These are phyloP conservation scores for Heritiera fomes DNA, from an alignment of 345 rosid species.

Conservation along the genomic window DNA sequence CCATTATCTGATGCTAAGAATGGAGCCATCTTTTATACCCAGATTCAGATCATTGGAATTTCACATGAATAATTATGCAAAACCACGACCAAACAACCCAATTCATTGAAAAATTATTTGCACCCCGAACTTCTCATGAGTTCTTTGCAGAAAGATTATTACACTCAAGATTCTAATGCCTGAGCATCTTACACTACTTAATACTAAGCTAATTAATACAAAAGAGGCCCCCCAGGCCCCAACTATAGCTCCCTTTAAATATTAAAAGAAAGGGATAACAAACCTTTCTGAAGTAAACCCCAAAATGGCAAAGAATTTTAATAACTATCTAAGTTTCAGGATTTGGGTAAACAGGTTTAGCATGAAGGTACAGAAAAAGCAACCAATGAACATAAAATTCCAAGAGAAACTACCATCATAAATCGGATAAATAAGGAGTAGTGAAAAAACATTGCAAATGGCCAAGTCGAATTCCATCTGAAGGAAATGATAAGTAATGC, in stretches of 20 bases:
- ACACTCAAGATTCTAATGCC: background rate
- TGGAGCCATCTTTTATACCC: background rate
- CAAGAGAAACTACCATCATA: background rate
- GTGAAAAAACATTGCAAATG: background rate
- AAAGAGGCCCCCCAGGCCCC: background rate
- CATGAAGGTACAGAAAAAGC: background rate
- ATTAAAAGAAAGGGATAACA: background rate
- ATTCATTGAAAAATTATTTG: background rate
- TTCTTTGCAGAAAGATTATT: background rate
- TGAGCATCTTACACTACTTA: background rate
- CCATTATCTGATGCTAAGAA: background rate
- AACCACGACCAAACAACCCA: background rate
- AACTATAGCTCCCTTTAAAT: background rate
- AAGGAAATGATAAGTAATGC: background rate
- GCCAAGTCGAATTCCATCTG: background rate
- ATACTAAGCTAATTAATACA: background rate
- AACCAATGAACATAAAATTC: background rate
- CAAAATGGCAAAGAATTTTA: background rate
- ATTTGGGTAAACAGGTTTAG: background rate
- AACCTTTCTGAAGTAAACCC: background rate
- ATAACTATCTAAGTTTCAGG: background rate
- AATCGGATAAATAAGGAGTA: background rate
- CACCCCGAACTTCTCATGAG: background rate
- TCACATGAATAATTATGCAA: background rate
- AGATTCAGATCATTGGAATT: background rate